phyloP scores from a whole-genome alignment of 164 flowering plant species.

The Berberis thunbergii region DNA sequence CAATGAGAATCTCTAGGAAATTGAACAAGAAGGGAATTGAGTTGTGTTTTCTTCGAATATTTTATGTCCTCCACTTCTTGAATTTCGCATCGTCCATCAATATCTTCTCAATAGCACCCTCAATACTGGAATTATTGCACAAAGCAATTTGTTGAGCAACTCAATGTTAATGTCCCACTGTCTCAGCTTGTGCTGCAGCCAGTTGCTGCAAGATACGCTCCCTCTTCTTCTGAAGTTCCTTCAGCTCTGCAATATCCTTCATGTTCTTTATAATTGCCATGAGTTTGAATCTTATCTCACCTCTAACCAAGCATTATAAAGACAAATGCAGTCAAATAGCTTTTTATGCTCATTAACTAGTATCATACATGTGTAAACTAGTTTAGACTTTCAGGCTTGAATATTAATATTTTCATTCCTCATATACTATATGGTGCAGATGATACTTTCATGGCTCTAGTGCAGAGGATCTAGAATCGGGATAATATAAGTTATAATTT shows the following conservation, averaged over 20 bases:
- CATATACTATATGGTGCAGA: too few relatives aligned
- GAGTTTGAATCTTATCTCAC: slow-evolving; percentile 53
- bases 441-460: too few relatives aligned
- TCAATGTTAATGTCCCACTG: slow-evolving; percentile 31
- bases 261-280: slow-evolving; percentile 92
- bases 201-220: slow-evolving; percentile 74
- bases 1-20: slow-evolving; percentile 90
- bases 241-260: slow-evolving; percentile 87
- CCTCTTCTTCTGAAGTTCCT: slow-evolving; percentile 83
- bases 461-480: too few relatives aligned
- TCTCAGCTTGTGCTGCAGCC: slow-evolving; percentile 39
- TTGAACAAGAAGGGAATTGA: slow-evolving; percentile 93
- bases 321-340: too few relatives aligned
- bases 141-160: slow-evolving; percentile 48
- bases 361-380: too few relatives aligned
- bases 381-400: too few relatives aligned
- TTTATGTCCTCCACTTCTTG: slow-evolving; percentile 94
- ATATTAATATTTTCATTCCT: too few relatives aligned
- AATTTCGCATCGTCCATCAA: slow-evolving; percentile 92
- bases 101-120: slow-evolving; percentile 81
- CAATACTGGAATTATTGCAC: slow-evolving; percentile 74
- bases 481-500: too few relatives aligned
- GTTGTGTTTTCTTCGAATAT: slow-evolving; percentile 87
- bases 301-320: too few relatives aligned
- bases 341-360: too few relatives aligned